Conservation (phyloP, 805 yeast species). For the Ogataea zsoltii region DNA sequence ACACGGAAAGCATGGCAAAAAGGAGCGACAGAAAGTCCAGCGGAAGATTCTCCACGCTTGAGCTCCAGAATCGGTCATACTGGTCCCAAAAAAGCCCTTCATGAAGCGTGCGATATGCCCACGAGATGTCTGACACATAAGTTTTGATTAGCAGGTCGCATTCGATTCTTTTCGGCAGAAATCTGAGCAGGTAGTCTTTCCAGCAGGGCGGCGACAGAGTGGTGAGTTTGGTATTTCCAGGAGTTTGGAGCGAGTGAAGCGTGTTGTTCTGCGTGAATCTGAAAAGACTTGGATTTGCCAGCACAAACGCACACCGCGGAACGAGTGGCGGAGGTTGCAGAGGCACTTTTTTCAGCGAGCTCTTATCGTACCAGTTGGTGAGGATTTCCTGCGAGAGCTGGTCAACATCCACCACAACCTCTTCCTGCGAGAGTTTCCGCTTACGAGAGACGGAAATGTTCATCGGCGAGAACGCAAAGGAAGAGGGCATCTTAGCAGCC, state of each 20-base stretch:
- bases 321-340: conserved; percentile 1
- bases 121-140: conserved; percentile 11
- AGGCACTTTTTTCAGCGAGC: conserved; percentile 1
- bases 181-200: conserved; percentile 4
- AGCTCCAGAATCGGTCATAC: conserved; percentile 7
- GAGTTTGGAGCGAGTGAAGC: background rate
- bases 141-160: conserved; percentile 13
- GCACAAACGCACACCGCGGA: background rate
- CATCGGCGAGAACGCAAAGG: background rate
- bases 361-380: conserved; percentile 10
- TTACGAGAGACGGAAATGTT: background rate
- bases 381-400: conserved; percentile 4
- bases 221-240: background rate
- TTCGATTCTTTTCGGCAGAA: conserved; percentile 11
- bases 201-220: background rate
- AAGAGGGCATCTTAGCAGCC: background rate
- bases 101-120: conserved; percentile 14
- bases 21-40: conserved; percentile 13
- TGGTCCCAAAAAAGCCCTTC: conserved; percentile 9
- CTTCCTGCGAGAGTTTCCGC: background rate
- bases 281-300: conserved; percentile 1
- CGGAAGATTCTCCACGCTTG: background rate
- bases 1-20: conserved; percentile 13
- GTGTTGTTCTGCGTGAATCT: conserved; percentile 1
- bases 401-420: background rate